Conservation (phyloP, 306 rosid genomes). For the Vigna hirtella region DNA sequence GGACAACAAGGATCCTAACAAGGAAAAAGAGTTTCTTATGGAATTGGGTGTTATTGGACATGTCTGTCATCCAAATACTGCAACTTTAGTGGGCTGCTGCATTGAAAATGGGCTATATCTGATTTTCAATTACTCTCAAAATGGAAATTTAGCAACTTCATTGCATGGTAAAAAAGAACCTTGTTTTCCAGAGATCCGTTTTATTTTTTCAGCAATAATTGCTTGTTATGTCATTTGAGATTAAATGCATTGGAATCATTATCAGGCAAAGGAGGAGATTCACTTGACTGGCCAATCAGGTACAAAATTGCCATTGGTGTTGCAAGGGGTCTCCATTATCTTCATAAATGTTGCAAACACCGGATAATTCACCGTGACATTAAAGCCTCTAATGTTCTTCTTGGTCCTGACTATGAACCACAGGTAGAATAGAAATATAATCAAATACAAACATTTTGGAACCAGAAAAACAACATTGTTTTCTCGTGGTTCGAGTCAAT, state of each 20-base stretch:
- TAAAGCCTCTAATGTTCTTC: conserved; percentile 95
- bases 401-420: conserved; percentile 92
- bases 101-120: conserved; percentile 88
- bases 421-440: conserved; percentile 57
- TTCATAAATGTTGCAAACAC: conserved; percentile 86
- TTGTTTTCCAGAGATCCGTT: background rate
- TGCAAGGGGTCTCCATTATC: conserved; percentile 94
- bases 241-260: conserved; percentile 18
- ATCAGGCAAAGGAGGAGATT: conserved; percentile 63
- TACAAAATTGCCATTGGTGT: conserved; percentile 84
- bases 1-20: conserved; percentile 78
- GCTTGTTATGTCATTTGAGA: conserved; percentile 6
- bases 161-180: conserved; percentile 67
- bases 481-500: background rate
- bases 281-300: conserved; percentile 79
- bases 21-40: conserved; percentile 92
- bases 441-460: background rate
- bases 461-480: background rate
- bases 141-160: conserved; percentile 93
- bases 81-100: conserved; percentile 77
- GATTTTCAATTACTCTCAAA: conserved; percentile 74
- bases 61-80: conserved; percentile 86
- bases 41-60: conserved; percentile 93
- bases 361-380: conserved; percentile 94
- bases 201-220: conserved; percentile 1